Evolutionary conservation across 1,284 basidiomycete genomes (phyloP).

Genomic region (Peniophora sp.): DNA sequence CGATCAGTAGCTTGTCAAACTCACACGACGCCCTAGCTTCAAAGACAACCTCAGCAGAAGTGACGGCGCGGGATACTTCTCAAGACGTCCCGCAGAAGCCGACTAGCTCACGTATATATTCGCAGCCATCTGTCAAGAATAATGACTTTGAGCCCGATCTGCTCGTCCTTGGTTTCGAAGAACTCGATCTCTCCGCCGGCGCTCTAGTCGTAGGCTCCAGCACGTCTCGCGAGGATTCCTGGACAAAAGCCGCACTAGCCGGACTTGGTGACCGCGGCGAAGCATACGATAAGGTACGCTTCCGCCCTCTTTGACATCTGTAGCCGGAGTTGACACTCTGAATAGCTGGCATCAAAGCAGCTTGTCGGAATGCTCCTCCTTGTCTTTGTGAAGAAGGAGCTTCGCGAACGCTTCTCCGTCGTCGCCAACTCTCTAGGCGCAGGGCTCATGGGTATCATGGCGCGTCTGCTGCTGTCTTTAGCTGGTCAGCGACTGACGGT

Average conservation of each 20-base stretch:
- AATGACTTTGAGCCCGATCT: constrained; percentile 49
- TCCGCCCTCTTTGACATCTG: background rate
- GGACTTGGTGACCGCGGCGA: constrained; percentile 59
- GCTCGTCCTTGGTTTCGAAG: constrained; percentile 67
- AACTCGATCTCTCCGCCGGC: constrained; percentile 68
- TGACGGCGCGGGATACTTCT: background rate
- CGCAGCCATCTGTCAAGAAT: constrained; percentile 11
- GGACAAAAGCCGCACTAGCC: constrained; percentile 56
- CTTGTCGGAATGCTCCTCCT: constrained; percentile 72
- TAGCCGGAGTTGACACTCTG: background rate
- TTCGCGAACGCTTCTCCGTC: constrained; percentile 43
- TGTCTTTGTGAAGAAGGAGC: constrained; percentile 48
- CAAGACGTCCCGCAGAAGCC: background rate
- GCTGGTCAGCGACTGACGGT: too few species aligned
- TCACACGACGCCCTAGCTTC: background rate
- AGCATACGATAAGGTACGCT: constrained; percentile 55
- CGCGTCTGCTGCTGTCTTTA: constrained; percentile 17
- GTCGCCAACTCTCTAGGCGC: constrained; percentile 48
- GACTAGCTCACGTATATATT: background rate
- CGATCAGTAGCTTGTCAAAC: background rate
- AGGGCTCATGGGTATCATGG: constrained; percentile 72
- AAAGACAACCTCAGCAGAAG: background rate
- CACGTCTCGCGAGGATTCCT: constrained; percentile 57
- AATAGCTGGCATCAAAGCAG: constrained; percentile 62
- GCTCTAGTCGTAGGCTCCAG: constrained; percentile 61